Evolutionary conservation across 1,139 yeast genomes (phyloP), one percentile per base, ranked within the genome.

Genomic region (Taphrina deformans): DNA sequence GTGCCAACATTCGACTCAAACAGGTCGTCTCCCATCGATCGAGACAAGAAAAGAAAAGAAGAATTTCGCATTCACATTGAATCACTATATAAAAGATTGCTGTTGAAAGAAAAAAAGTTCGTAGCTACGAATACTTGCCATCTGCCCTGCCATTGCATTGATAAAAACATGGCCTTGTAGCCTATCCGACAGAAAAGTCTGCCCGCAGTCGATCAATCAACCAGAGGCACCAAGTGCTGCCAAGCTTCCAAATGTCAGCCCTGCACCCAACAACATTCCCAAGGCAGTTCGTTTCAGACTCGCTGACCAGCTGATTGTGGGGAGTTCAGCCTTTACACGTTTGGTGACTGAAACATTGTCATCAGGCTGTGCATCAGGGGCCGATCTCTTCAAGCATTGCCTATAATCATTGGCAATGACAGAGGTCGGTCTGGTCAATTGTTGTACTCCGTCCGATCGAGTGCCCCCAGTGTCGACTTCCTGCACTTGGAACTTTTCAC

Each of bases 181-280:
- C n/a, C n/a, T n/a, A n/a, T n/a, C n/a, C n/a, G n/a, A n/a, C n/a
- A n/a, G n/a, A n/a, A n/a, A n/a, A n/a, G n/a, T n/a, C n/a, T n/a
- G n/a, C n/a, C n/a, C n/a, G n/a, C n/a, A n/a, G n/a, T n/a, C n/a
- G n/a, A n/a, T n/a, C n/a, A n/a, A n/a, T 44, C 48, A 44, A 14
- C 21, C 44, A 2, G 40, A 51, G 4, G 55, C 55, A n/a, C 55
- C 58, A 2, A 53, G 35, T 27, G 58, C 58, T 14, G 40, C 58
- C 10, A 53, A 23, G 10, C 58, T 48, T 10, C 27, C 45, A 38
- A 35, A 53, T 7, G 58, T 53, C 44, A 53, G 9, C 2, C 58
- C 31, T 4, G 16, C 35, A 2, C 58, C 58, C 18, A 53, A 9
- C 6, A 53, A 6, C 27, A 53, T 18, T 6, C 58, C 58, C 10